A percentile compares a stretch with the other conserved stretches of the same genome.
Conservation (phyloP, 805 yeast species). For the Cyberlindnera samutprakarnensis region DNA sequence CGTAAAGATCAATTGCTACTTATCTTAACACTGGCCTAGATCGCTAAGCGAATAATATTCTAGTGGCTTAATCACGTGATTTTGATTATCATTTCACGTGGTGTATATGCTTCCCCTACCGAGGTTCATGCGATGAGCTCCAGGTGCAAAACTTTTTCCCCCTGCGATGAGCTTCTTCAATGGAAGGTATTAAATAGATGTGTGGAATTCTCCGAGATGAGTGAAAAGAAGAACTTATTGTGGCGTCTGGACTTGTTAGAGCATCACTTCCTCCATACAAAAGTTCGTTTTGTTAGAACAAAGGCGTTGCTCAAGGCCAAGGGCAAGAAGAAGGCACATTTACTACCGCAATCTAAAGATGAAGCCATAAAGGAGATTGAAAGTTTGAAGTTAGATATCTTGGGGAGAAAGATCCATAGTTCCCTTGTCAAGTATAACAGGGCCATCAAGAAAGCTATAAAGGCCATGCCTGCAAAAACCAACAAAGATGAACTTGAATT, state of each 20-base stretch:
- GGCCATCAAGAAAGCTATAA: slow-evolving; percentile 25
- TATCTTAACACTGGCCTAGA: too few relatives aligned
- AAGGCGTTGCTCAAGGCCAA: slow-evolving; percentile 22
- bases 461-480: slow-evolving; percentile 9
- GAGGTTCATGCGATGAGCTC: not conserved
- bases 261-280: slow-evolving; percentile 33
- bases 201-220: too few relatives aligned
- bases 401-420: slow-evolving; percentile 43
- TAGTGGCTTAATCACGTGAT: too few relatives aligned
- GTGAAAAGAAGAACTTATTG: slow-evolving; percentile 28
- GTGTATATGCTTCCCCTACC: too few relatives aligned
- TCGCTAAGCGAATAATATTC: too few relatives aligned
- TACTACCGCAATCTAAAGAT: slow-evolving; percentile 28
- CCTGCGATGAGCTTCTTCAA: slow-evolving; percentile 2
- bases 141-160: not conserved
- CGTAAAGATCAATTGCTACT: too few relatives aligned
- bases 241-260: slow-evolving; percentile 56
- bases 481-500: slow-evolving; percentile 10
- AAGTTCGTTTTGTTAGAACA: slow-evolving; percentile 44
- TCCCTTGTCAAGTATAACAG: slow-evolving; percentile 34
- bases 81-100: too few relatives aligned
- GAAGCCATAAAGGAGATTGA: slow-evolving; percentile 40
- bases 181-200: not conserved
- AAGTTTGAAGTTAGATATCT: slow-evolving; percentile 36
- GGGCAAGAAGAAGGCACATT: slow-evolving; percentile 32